Conservation (phyloP, 495 filamentous ascomycete species). For the Letharia columbiana region DNA sequence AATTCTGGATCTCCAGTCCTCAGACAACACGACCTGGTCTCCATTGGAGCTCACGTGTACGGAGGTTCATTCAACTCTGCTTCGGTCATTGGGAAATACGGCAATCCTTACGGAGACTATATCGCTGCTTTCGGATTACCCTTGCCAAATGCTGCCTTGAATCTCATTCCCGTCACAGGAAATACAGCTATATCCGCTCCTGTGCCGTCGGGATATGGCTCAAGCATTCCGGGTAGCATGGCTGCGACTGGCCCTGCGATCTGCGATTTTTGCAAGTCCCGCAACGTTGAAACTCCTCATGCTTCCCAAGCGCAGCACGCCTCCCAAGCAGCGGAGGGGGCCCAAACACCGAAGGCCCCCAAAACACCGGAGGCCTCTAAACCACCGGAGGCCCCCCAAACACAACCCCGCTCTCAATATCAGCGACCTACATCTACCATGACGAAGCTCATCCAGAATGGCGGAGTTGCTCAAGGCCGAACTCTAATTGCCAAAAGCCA, state of each 20-base stretch:
- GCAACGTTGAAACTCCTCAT: neutral
- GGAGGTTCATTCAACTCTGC: constrained; percentile 30
- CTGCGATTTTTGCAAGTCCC: constrained; percentile 5
- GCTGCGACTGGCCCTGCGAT: neutral
- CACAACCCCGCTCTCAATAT: constrained; percentile 4
- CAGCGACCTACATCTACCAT: constrained; percentile 9
- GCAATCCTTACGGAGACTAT: constrained; percentile 29
- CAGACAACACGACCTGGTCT: constrained; percentile 20
- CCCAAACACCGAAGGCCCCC: no score
- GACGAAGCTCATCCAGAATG: constrained; percentile 12
- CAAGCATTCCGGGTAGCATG: constrained; percentile 14
- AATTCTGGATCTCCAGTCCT: constrained; percentile 34
- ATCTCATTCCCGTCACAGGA: constrained; percentile 20
- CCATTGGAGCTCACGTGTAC: constrained; percentile 33
- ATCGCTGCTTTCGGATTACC: constrained; percentile 24
- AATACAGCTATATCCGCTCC: constrained; percentile 17
- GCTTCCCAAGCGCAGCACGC: neutral
- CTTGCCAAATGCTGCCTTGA: constrained; percentile 17
- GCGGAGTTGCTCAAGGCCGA: neutral
- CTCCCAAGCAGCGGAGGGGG: neutral
- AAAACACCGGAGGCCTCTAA: neutral
- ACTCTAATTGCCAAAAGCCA: constrained; percentile 2
- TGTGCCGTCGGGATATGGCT: constrained; percentile 18
- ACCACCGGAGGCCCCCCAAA: neutral
- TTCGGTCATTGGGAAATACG: constrained; percentile 28